Evolutionary conservation across 208 protist species (phyloP).

Genomic region (Trypanosoma mega): DNA sequence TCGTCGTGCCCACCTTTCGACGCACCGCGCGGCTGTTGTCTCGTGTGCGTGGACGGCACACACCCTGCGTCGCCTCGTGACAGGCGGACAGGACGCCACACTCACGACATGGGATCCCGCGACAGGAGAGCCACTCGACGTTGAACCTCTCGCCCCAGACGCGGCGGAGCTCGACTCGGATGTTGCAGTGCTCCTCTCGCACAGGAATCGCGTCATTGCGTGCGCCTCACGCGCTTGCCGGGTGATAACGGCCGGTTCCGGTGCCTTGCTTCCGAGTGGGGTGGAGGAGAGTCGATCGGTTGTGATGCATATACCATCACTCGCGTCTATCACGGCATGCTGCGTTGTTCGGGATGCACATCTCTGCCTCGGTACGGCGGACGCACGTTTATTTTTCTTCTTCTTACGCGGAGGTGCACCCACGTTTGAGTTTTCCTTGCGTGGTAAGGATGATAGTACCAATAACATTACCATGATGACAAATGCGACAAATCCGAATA

Average conservation of each 20-base stretch:
- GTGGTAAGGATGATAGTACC: slow-evolving; percentile 24
- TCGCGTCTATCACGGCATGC: slow-evolving; percentile 75
- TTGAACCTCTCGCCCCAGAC: slow-evolving; percentile 37
- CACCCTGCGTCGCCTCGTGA: slow-evolving; percentile 48
- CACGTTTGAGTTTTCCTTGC: slow-evolving; percentile 52
- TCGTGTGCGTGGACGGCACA: slow-evolving; percentile 66
- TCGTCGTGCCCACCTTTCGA: slow-evolving; percentile 40
- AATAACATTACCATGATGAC: too few relatives aligned
- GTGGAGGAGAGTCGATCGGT: slow-evolving; percentile 60
- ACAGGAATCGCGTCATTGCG: slow-evolving; percentile 51
- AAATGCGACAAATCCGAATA: too few relatives aligned
- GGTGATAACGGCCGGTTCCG: slow-evolving; percentile 44
- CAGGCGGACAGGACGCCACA: slow-evolving; percentile 57
- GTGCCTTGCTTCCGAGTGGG: slow-evolving; percentile 50
- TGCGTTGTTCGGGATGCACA: slow-evolving; percentile 80
- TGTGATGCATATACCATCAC: slow-evolving; percentile 49
- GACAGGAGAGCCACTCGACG: slow-evolving; percentile 41
- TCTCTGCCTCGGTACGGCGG: slow-evolving; percentile 74
- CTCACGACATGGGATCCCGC: slow-evolving; percentile 64
- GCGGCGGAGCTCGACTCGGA: slow-evolving; percentile 34
- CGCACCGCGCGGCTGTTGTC: slow-evolving; percentile 39
- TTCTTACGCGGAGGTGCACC: slow-evolving; percentile 65
- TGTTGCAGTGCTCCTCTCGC: slow-evolving; percentile 39
- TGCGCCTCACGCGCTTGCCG: slow-evolving; percentile 60
- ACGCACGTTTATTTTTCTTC: slow-evolving; percentile 76